These are phyloP conservation scores for Isatis lusitanica DNA, from an alignment of 441 rosid genomes.

Conservation along the genomic window DNA sequence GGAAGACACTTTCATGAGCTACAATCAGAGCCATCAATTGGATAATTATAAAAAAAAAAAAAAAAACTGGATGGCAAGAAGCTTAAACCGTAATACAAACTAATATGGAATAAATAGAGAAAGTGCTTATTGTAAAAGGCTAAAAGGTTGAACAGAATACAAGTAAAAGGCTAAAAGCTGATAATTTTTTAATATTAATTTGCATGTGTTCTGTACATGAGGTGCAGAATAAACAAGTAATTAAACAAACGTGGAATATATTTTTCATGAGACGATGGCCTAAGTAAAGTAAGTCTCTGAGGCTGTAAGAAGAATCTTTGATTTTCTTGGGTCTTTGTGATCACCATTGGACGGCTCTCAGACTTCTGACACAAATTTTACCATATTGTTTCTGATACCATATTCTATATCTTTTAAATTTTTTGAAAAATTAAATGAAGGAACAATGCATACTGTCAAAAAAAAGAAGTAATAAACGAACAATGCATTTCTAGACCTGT, in stretches of 20 bases:
- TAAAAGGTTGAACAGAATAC: too few species aligned
- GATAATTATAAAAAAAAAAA: too few species aligned
- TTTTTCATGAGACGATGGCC: slow-evolving; percentile 9
- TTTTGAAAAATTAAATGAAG: background rate
- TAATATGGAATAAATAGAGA: too few species aligned
- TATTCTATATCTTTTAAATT: background rate
- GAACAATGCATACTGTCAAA: background rate
- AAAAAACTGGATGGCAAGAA: too few species aligned
- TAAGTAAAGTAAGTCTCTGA: background rate
- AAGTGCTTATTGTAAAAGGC: too few species aligned
- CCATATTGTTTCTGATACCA: slow-evolving; percentile 24
- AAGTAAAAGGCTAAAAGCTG: too few species aligned
- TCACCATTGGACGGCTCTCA: slow-evolving; percentile 21
- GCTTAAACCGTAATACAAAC: too few species aligned
- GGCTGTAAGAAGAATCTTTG: slow-evolving; percentile 21
- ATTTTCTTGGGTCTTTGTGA: background rate
- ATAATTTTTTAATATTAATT: background rate
- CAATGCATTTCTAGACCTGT: background rate
- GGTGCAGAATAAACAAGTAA: background rate
- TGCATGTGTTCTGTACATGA: background rate
- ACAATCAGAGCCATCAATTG: background rate
- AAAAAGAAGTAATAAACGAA: too few species aligned
- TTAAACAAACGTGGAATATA: slow-evolving; percentile 16
- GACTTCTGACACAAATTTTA: slow-evolving; percentile 6
- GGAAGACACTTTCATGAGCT: slow-evolving; percentile 13